Percentiles rank a stretch among this genome's conserved stretches.
phyloP scores from a whole-genome alignment of 2,329 filamentous ascomycete species.

The Neocucurbitaria cava region DNA sequence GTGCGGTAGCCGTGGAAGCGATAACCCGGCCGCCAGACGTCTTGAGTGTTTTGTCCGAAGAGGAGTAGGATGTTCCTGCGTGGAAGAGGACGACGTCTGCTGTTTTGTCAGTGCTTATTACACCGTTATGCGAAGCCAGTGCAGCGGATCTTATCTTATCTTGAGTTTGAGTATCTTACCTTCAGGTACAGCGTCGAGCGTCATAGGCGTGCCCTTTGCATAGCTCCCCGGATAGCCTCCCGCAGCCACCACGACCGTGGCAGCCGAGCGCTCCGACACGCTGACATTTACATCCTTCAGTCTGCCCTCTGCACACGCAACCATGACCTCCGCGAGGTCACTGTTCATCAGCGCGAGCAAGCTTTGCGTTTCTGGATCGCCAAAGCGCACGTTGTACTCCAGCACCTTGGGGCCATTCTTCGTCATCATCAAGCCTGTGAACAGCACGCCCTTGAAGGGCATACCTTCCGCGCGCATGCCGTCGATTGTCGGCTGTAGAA shows the following conservation, averaged over 20 bases:
- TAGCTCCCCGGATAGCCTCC: constrained; percentile 88
- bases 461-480: constrained; percentile 80
- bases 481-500: constrained; percentile 87
- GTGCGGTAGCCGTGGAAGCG: constrained; percentile 81
- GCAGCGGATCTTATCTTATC: too few relatives aligned
- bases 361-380: constrained; percentile 90
- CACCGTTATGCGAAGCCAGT: too few relatives aligned
- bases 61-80: constrained; percentile 76
- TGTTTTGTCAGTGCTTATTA: constrained; percentile 27
- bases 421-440: constrained; percentile 95
- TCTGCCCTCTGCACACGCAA: constrained; percentile 79
- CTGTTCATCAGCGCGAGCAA: constrained; percentile 82
- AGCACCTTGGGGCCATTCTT: constrained; percentile 79
- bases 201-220: constrained; percentile 75
- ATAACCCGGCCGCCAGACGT: constrained; percentile 92
- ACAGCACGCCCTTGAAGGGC: constrained; percentile 70
- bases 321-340: constrained; percentile 87
- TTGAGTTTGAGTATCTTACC: too few relatives aligned
- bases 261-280: constrained; percentile 74
- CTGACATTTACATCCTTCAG: constrained; percentile 74
- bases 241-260: constrained; percentile 92
- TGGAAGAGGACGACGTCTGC: constrained; percentile 80
- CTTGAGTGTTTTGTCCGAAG: constrained; percentile 67
- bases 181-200: constrained; percentile 59
- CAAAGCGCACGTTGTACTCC: constrained; percentile 93